Evolutionary conservation across 2,329 filamentous ascomycete species (phyloP).

Genomic region (Pseudogymnoascus sp.): DNA sequence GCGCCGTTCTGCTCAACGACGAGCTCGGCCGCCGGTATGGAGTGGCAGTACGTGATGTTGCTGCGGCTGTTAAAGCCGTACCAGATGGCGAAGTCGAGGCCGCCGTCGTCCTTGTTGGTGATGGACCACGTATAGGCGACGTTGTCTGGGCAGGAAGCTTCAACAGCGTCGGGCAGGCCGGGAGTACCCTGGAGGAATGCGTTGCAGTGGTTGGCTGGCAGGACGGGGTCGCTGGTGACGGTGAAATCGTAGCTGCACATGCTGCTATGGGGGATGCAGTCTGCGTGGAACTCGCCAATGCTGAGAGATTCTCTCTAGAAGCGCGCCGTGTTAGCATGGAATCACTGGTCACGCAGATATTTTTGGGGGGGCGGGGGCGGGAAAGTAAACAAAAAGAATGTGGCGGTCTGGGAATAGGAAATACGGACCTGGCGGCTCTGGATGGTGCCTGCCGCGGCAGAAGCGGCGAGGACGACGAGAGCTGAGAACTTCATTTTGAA

Average conservation of each 20-base stretch:
- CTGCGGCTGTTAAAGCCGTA: slow-evolving; percentile 14
- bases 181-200: slow-evolving; percentile 30
- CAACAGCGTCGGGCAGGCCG: slow-evolving; percentile 30
- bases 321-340: background rate
- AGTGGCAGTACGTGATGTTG: slow-evolving; percentile 16
- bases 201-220: slow-evolving; percentile 16
- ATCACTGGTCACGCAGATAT: background rate
- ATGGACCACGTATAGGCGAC: slow-evolving; percentile 13
- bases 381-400: background rate
- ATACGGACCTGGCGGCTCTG: background rate
- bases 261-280: slow-evolving; percentile 29
- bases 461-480: slow-evolving; percentile 17
- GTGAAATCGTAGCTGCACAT: slow-evolving; percentile 26
- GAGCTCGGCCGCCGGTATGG: slow-evolving; percentile 16
- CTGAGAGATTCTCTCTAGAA: slow-evolving; percentile 28
- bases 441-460: slow-evolving; percentile 12
- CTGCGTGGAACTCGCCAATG: slow-evolving; percentile 25
- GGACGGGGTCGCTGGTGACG: slow-evolving; percentile 22
- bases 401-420: background rate
- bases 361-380: background rate
- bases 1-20: slow-evolving; percentile 20
- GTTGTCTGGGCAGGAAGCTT: slow-evolving; percentile 30
- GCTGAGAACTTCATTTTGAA: slow-evolving; percentile 20
- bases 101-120: slow-evolving; percentile 9
- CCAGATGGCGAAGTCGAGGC: slow-evolving; percentile 14